These are phyloP conservation scores for Talaromyces atroroseus DNA, from an alignment of 2,329 filamentous ascomycete species.

Conservation along the genomic window DNA sequence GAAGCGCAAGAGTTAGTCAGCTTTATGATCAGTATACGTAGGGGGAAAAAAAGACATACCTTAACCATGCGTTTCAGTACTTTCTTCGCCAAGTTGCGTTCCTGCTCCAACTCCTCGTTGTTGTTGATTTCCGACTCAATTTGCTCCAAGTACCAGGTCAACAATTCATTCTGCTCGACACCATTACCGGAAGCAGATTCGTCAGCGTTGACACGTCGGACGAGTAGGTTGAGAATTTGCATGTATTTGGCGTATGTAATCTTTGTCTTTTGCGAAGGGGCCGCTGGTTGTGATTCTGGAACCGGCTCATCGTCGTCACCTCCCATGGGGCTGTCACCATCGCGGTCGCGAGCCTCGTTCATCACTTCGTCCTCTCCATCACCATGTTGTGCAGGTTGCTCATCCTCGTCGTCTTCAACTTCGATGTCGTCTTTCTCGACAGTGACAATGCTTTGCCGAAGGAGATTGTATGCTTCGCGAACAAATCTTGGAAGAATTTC, in stretches of 20 bases:
- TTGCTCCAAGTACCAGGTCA: constrained; percentile 89
- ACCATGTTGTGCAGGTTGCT: constrained; percentile 31
- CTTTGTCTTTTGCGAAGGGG: constrained; percentile 62
- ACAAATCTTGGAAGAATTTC: constrained; percentile 83
- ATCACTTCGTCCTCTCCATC: constrained; percentile 47
- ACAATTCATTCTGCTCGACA: constrained; percentile 72
- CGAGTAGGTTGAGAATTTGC: constrained; percentile 78
- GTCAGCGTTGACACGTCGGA: constrained; percentile 76
- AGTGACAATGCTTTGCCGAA: constrained; percentile 91
- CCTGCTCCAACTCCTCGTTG: constrained; percentile 73
- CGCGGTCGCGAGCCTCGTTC: constrained; percentile 39
- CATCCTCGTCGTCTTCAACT: constrained; percentile 65
- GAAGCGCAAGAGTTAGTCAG: constrained; percentile 8
- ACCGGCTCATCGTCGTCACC: constrained; percentile 44
- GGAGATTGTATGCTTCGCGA: constrained; percentile 81
- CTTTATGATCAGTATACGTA: not conserved
- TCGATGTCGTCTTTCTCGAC: constrained; percentile 98
- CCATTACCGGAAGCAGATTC: constrained; percentile 72
- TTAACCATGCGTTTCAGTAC: constrained; percentile 95
- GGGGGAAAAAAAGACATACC: constrained; percentile 49
- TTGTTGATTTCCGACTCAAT: constrained; percentile 75
- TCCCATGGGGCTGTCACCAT: constrained; percentile 50
- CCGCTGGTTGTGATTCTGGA: constrained; percentile 30
- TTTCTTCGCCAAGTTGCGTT: constrained; percentile 69
- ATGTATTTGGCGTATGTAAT: constrained; percentile 96